Evolutionary conservation across 202 grass and related monocot genomes (phyloP).

Genomic region (Panicum hallii): DNA sequence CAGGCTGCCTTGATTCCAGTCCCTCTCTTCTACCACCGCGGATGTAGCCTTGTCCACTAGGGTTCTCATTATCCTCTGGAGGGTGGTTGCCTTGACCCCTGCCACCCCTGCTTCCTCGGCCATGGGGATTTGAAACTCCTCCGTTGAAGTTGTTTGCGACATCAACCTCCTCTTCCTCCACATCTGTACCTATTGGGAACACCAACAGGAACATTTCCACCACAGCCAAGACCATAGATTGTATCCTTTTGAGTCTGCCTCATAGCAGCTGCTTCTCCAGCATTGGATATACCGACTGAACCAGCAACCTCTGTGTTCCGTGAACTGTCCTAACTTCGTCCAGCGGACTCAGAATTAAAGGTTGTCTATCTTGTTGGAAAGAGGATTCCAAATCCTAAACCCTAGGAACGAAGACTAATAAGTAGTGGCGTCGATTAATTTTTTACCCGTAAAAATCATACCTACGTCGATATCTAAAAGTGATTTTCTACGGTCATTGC

Average conservation of each 20-base stretch:
- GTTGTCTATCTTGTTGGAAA: no score
- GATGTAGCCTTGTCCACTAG: constrained; percentile 28
- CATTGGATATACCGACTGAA: constrained; percentile 74
- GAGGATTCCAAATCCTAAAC: no score
- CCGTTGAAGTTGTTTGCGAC: constrained; percentile 43
- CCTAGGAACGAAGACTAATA: no score
- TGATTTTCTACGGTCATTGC: no score
- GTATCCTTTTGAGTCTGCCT: constrained; percentile 64
- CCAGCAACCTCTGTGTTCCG: constrained; percentile 57
- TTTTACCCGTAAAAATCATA: no score
- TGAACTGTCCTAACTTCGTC: no score
- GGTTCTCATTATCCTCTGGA: constrained; percentile 12
- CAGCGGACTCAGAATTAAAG: no score
- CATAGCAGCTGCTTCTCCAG: constrained; percentile 75
- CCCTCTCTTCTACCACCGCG: constrained; percentile 47
- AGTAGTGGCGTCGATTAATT: no score
- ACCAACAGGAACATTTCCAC: constrained; percentile 83
- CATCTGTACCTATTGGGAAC: constrained; percentile 53
- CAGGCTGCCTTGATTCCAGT: constrained; percentile 33
- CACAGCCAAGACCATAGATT: constrained; percentile 89
- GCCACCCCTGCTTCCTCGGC: constrained; percentile 50
- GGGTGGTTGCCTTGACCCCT: constrained; percentile 27
- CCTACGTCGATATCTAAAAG: no score
- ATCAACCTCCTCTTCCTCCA: constrained; percentile 47
- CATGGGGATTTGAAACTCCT: constrained; percentile 53